Percentiles rank a stretch among this genome's conserved stretches.
phyloP scores from a whole-genome alignment of 768 basidiomycete genomes.

The Mycena belliarum region DNA sequence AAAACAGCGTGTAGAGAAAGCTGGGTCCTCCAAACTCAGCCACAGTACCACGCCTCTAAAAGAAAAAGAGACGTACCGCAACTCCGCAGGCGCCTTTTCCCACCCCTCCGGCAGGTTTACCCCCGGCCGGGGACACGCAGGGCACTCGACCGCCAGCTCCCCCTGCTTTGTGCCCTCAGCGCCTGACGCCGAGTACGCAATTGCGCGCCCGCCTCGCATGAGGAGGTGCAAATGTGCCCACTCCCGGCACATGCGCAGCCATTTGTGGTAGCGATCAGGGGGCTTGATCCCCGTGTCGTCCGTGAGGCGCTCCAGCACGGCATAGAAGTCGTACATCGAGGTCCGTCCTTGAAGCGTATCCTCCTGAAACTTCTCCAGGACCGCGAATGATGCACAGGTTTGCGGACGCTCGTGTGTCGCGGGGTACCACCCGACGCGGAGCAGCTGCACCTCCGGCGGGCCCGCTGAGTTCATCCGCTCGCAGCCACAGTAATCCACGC shows the following conservation, averaged over 20 bases:
- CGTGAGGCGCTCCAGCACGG: background rate
- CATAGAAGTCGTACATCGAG: conserved; percentile 1
- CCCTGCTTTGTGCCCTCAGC: conserved; percentile 24
- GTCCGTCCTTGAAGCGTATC: background rate
- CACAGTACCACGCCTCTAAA: background rate
- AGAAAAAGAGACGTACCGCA: conserved; percentile 13
- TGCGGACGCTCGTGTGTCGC: conserved; percentile 29
- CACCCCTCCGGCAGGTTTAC: conserved; percentile 31
- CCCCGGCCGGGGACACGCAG: conserved; percentile 35
- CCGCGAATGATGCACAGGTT: conserved; percentile 30
- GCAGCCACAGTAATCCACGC: conserved; percentile 33
- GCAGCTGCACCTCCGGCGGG: conserved; percentile 27
- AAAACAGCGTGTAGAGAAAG: background rate
- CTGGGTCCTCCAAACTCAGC: background rate
- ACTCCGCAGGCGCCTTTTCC: conserved; percentile 17
- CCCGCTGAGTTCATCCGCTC: background rate
- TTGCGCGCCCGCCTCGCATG: background rate
- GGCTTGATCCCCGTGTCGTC: background rate
- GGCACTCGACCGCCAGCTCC: conserved; percentile 31
- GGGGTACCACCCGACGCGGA: conserved; percentile 32
- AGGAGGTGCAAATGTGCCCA: background rate
- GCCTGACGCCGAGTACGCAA: background rate
- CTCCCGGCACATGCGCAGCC: background rate
- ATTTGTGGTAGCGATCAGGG: background rate
- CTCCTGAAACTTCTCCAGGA: conserved; percentile 32